Conservation (phyloP, 441 rosid genomes). For the Manihot esculenta region DNA sequence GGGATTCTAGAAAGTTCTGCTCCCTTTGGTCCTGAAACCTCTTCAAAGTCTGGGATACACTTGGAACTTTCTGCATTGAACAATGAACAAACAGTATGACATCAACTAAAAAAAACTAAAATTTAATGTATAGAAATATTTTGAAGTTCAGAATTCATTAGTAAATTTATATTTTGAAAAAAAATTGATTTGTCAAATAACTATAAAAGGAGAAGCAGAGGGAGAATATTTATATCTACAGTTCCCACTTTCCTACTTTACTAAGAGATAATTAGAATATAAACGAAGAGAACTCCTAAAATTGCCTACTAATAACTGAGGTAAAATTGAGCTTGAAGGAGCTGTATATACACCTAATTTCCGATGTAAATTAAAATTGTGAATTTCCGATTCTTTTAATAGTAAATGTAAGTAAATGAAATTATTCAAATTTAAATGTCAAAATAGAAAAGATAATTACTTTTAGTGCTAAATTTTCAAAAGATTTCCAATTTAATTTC, state of each 20-base stretch:
- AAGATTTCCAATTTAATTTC: background rate
- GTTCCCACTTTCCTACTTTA: background rate
- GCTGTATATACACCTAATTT: background rate
- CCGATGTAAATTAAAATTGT: no score
- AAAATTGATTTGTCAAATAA: background rate
- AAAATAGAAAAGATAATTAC: background rate
- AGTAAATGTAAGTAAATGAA: no score
- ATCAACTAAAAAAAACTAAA: background rate
- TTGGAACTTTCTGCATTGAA: constrained; percentile 58
- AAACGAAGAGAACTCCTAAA: background rate
- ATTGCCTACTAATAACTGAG: background rate
- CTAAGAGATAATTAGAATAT: background rate
- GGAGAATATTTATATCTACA: background rate
- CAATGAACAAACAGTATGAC: constrained; percentile 8
- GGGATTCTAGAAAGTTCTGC: constrained; percentile 61
- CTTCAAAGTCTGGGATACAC: constrained; percentile 59
- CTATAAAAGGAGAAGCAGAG: background rate
- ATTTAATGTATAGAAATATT: background rate
- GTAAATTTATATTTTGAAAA: background rate
- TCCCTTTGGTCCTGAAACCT: constrained; percentile 58
- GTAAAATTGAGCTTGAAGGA: background rate
- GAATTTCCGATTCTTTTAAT: background rate
- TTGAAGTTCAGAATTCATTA: background rate
- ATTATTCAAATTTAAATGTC: background rate
- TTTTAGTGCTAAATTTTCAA: background rate